Percentiles rank a stretch among this genome's conserved stretches.
Evolutionary conservation across 106 monocot species (phyloP).

Genomic region (Platanthera guangdongensis): DNA sequence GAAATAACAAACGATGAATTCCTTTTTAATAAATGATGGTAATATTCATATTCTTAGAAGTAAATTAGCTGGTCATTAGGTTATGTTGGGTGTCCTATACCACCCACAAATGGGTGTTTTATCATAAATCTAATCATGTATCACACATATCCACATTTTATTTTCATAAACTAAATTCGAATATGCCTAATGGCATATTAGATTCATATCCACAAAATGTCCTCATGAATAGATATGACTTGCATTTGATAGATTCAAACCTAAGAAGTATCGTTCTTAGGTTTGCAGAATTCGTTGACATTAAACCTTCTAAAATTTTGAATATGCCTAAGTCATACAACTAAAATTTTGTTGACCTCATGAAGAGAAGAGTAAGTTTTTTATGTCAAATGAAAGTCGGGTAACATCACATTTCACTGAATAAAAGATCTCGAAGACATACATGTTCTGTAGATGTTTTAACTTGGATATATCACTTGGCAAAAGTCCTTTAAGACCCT

Average conservation of each 20-base stretch:
- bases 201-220: background rate
- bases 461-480: conserved; percentile 63
- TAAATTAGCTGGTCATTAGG: background rate
- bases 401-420: background rate
- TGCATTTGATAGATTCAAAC: background rate
- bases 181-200: background rate
- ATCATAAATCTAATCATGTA: background rate
- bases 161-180: background rate
- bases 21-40: no score
- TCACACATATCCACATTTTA: background rate
- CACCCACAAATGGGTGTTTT: background rate
- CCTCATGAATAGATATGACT: background rate
- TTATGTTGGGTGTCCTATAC: background rate
- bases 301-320: background rate
- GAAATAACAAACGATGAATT: no score
- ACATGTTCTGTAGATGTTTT: conserved; percentile 51
- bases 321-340: background rate
- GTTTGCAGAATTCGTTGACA: no score
- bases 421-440: conserved; percentile 15
- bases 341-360: background rate
- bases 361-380: background rate
- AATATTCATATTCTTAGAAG: no score
- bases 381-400: background rate
- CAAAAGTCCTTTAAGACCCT: conserved; percentile 79
- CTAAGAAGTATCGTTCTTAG: background rate